Percentiles rank a stretch among this genome's conserved stretches.
phyloP scores from a whole-genome alignment of 495 filamentous ascomycete genomes.

The Penicillium mononematosum region DNA sequence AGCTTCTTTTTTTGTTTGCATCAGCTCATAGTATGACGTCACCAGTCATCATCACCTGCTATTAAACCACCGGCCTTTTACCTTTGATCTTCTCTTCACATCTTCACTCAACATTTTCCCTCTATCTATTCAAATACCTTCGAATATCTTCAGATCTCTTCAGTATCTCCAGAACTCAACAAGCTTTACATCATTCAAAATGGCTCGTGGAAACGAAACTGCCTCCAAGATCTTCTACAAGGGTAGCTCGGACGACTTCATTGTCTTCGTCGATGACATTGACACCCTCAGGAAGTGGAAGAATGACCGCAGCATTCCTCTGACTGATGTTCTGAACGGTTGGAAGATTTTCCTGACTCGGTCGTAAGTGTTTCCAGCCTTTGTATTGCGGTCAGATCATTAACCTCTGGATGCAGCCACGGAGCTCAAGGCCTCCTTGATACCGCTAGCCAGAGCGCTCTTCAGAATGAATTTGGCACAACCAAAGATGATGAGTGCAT shows the following conservation, averaged over 20 bases:
- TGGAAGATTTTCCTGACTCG: slow-evolving; percentile 92
- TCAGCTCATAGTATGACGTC: slow-evolving; percentile 31
- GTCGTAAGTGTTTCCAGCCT: slow-evolving; percentile 59
- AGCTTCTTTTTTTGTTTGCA: neutral
- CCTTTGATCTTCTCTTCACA: slow-evolving; percentile 17
- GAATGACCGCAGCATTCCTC: slow-evolving; percentile 70
- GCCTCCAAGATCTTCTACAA: slow-evolving; percentile 87
- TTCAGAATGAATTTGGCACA: slow-evolving; percentile 89
- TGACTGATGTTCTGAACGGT: slow-evolving; percentile 80
- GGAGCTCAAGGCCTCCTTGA: slow-evolving; percentile 81
- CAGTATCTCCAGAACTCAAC: neutral
- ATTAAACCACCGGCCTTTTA: slow-evolving; percentile 7
- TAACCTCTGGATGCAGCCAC: slow-evolving; percentile 55
- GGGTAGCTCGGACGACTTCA: slow-evolving; percentile 82
- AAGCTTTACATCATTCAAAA: slow-evolving; percentile 38
- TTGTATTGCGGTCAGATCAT: neutral
- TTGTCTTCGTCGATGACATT: slow-evolving; percentile 81
- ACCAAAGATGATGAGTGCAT: slow-evolving; percentile 73
- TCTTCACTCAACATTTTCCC: slow-evolving; percentile 3
- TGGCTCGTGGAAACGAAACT: slow-evolving; percentile 75
- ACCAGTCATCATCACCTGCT: slow-evolving; percentile 24
- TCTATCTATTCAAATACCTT: neutral
- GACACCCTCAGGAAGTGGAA: slow-evolving; percentile 77
- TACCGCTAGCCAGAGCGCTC: slow-evolving; percentile 63
- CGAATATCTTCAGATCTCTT: slow-evolving; percentile 2